These are phyloP conservation scores for Sphagnum tenellum DNA, from an alignment of 225 moss, liverwort and hornwort genomes.

Conservation along the genomic window DNA sequence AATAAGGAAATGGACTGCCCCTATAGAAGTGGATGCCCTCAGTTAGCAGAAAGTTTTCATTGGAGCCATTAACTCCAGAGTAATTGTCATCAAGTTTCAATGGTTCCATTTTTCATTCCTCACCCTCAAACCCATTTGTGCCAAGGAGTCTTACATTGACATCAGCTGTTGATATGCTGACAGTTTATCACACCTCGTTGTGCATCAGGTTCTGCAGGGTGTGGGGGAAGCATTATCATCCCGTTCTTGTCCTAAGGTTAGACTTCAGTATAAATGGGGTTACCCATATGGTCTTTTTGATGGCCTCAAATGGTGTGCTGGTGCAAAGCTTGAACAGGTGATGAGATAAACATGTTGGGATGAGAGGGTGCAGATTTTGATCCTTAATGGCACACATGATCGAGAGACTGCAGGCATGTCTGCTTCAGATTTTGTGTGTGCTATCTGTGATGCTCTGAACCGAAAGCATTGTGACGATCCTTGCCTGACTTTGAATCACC, in stretches of 20 bases:
- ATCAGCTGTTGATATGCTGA: not conserved
- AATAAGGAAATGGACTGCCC: too few species aligned
- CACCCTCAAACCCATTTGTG: not conserved
- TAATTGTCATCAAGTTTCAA: too few species aligned
- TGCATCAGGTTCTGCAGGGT: slow-evolving; percentile 67
- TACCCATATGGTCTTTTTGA: not conserved
- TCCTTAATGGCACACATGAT: slow-evolving; percentile 86
- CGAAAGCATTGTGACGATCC: slow-evolving; percentile 61
- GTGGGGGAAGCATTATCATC: slow-evolving; percentile 88
- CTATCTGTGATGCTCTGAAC: slow-evolving; percentile 80
- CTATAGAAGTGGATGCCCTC: too few species aligned
- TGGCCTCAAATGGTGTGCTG: not conserved
- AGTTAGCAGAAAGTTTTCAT: too few species aligned
- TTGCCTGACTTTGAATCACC: slow-evolving; percentile 51
- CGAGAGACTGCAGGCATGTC: slow-evolving; percentile 90
- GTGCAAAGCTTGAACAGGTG: not conserved
- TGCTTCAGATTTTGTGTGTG: slow-evolving; percentile 65
- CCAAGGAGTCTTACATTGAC: not conserved
- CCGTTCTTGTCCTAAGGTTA: slow-evolving; percentile 83
- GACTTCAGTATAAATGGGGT: too few species aligned
- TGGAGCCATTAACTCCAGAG: too few species aligned
- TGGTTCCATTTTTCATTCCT: too few species aligned
- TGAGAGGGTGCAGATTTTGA: slow-evolving; percentile 65
- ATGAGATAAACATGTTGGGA: slow-evolving; percentile 1
- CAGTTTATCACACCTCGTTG: slow-evolving; percentile 8